A percentile compares a stretch with the other conserved stretches of the same genome.
Conservation (phyloP, 345 rosid species). For the Pugionium cornutum region DNA sequence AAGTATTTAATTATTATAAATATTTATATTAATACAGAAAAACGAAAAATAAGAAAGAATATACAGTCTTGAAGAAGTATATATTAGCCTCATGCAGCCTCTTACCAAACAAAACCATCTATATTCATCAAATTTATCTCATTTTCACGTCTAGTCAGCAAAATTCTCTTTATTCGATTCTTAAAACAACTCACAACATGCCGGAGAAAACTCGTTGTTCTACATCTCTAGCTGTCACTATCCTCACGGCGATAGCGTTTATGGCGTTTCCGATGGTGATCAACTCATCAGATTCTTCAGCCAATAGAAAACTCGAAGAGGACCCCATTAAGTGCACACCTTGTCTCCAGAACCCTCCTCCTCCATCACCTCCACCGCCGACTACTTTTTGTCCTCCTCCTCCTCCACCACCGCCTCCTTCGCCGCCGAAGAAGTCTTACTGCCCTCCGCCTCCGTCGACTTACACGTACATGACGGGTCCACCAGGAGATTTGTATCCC, state of each 20-base stretch:
- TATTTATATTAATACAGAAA: not conserved
- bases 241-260: slow-evolving; percentile 4
- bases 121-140: too few relatives aligned
- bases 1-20: not conserved
- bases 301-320: slow-evolving; percentile 24
- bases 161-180: slow-evolving; percentile 10
- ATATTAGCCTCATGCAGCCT: slow-evolving; percentile 10
- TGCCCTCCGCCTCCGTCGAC: slow-evolving; percentile 62
- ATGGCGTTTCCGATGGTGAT: slow-evolving; percentile 14
- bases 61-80: slow-evolving; percentile 4
- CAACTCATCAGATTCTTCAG: slow-evolving; percentile 16
- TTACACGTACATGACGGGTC: slow-evolving; percentile 57
- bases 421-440: slow-evolving; percentile 43
- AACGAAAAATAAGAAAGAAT: not conserved
- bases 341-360: slow-evolving; percentile 46
- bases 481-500: slow-evolving; percentile 62
- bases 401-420: not conserved
- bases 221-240: slow-evolving; percentile 1
- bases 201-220: not conserved
- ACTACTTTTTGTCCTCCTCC: slow-evolving; percentile 35
- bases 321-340: slow-evolving; percentile 51
- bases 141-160: not conserved
- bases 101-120: not conserved
- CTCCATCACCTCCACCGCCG: slow-evolving; percentile 42
- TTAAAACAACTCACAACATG: slow-evolving; percentile 22